Base-by-base conservation (phyloP, 345 rosid species). In the Murraya paniculata region DNA sequence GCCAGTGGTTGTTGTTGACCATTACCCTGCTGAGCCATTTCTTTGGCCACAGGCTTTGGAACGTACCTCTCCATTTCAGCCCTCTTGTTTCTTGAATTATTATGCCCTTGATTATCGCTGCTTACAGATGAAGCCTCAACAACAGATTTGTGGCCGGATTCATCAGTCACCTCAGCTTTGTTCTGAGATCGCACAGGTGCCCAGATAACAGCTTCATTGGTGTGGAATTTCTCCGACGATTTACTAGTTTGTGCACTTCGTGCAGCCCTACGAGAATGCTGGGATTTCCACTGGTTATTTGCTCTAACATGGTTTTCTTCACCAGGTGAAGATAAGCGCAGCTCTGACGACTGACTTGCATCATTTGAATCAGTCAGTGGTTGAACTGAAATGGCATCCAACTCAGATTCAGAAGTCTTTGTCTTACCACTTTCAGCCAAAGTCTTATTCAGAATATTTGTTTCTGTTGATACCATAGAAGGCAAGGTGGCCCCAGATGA, bases 31-130 rank as follows among this genome's bases (percentile, higher is more conserved):
- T 89, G 92, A 75, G 94, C 86, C 90, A 87, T 85, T 89, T 94
- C 98, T 85, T 97, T 94, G 75, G 93, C 96, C 71, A 86, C 90
- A 79, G 97, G 95, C 86, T 93, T 97, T 11, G 98, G 91, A 57
- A 93, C 79, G 41, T 94, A 93, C 77, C 97, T 91, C 89, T 94
- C 98, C 72, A 94, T 87, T 86, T 97, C 99, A 33, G 92, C 93
- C 76, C 97, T 91, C 89, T 91, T 97, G 81, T 81, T 86, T 84
- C 87, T 93, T 58, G 89, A 75, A 86, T 78, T 91, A 82, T 80
- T 83, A 78, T 87, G 93, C 72, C 85, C 86, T 68, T 84, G 90
- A 79, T 85, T 83, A 74, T 84, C 90, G 64, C 80, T 92, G 85
- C 87, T 91, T 28, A 79, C 56, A 18, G 87, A 79, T 30, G 87